Conservation (phyloP, 805 yeast species). For the Nakazawaea laoshanensis region DNA sequence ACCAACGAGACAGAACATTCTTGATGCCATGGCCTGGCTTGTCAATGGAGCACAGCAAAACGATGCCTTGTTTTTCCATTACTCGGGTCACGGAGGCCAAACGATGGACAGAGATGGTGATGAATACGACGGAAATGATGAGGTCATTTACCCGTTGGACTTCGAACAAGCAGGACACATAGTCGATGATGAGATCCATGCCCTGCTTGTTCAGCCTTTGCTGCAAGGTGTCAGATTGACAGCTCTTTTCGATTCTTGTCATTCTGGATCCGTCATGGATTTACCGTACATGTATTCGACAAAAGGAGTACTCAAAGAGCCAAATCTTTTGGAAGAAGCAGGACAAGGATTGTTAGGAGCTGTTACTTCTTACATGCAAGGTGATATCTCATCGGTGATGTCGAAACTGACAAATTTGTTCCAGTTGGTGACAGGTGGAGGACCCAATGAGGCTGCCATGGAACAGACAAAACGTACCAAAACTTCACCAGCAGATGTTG, state of each 20-base stretch:
- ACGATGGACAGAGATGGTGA: constrained; percentile 59
- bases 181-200: constrained; percentile 61
- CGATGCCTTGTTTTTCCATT: constrained; percentile 67
- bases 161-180: constrained; percentile 53
- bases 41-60: constrained; percentile 63
- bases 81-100: constrained; percentile 76
- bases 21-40: constrained; percentile 69
- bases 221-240: constrained; percentile 64
- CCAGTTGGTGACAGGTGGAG: constrained; percentile 29
- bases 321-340: constrained; percentile 67
- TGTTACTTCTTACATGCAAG: constrained; percentile 49
- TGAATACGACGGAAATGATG: constrained; percentile 68
- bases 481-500: constrained; percentile 61
- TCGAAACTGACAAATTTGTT: constrained; percentile 34
- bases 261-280: constrained; percentile 69
- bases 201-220: constrained; percentile 50
- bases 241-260: constrained; percentile 72
- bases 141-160: constrained; percentile 67
- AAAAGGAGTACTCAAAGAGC: constrained; percentile 77
- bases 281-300: constrained; percentile 72
- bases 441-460: constrained; percentile 20
- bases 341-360: constrained; percentile 59
- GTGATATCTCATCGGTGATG: constrained; percentile 39
- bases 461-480: constrained; percentile 38
- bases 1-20: constrained; percentile 57